phyloP scores from a whole-genome alignment of 805 yeast genomes.

The Starmerella gropengiesseri region DNA sequence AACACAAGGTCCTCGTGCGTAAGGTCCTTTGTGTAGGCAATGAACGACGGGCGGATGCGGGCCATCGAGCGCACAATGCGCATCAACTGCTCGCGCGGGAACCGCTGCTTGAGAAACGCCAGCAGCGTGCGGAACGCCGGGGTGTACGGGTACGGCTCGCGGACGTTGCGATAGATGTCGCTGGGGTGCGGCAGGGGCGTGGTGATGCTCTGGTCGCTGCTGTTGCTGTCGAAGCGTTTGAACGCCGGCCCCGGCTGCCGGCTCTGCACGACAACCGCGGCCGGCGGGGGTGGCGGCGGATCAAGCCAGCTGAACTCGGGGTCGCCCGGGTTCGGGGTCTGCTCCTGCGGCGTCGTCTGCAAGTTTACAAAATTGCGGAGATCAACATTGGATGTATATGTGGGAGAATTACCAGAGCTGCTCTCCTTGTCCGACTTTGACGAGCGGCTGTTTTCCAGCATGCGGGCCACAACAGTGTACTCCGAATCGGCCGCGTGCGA shows the following conservation, averaged over 20 bases:
- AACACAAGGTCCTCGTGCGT: conserved; percentile 87
- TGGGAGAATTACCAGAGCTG: not conserved
- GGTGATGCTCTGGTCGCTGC: conserved; percentile 4
- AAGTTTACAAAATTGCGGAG: conserved; percentile 5
- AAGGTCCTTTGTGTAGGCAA: conserved; percentile 79
- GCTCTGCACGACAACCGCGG: conserved; percentile 2
- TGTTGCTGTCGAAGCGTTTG: not conserved
- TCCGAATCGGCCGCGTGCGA: conserved; percentile 3
- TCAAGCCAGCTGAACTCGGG: conserved; percentile 2
- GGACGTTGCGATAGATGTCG: conserved; percentile 55
- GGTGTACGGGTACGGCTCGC: conserved; percentile 74
- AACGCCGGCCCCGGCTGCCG: not conserved
- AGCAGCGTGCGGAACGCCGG: conserved; percentile 80
- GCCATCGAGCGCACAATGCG: conserved; percentile 83
- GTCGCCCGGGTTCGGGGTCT: not conserved
- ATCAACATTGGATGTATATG: conserved; percentile 1
- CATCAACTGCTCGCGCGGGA: conserved; percentile 57
- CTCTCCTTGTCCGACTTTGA: not conserved
- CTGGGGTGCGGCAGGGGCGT: conserved; percentile 16
- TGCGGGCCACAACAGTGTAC: conserved; percentile 3
- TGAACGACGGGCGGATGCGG: conserved; percentile 80
- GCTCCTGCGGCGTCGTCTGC: not conserved
- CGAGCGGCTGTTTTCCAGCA: conserved; percentile 4
- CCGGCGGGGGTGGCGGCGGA: conserved; percentile 3
- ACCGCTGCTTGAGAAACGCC: conserved; percentile 59